phyloP scores from a whole-genome alignment of 257 asterid genomes.

The Echium plantagineum region DNA sequence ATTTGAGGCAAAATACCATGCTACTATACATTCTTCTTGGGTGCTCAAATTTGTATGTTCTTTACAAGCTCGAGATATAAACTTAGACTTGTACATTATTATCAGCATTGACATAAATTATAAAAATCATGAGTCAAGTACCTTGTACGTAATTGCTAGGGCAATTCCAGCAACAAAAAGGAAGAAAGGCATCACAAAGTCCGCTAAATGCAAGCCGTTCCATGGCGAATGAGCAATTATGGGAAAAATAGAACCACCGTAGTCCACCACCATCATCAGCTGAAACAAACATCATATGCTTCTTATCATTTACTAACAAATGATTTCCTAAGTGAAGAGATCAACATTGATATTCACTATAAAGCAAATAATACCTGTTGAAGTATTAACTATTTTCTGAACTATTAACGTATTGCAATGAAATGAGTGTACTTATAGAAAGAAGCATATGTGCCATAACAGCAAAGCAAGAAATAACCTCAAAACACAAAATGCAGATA shows the following conservation, averaged over 20 bases:
- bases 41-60: too few relatives aligned
- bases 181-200: constrained; percentile 87
- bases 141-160: constrained; percentile 57
- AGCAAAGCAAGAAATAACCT: too few relatives aligned
- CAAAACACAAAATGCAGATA: background rate
- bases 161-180: constrained; percentile 71
- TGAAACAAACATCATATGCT: constrained; percentile 23
- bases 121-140: constrained; percentile 6
- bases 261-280: constrained; percentile 85
- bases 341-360: background rate
- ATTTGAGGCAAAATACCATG: too few relatives aligned
- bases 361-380: background rate
- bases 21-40: too few relatives aligned
- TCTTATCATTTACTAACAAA: constrained; percentile 1
- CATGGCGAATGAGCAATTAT: constrained; percentile 66
- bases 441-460: too few relatives aligned
- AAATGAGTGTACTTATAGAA: too few relatives aligned
- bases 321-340: background rate
- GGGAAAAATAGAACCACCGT: constrained; percentile 65
- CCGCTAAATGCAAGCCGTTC: constrained; percentile 80
- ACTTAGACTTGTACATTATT: background rate
- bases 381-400: too few relatives aligned
- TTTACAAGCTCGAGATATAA: background rate
- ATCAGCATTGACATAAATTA: background rate
- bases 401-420: too few relatives aligned